Conservation (phyloP, 2,329 filamentous ascomycete genomes). For the Trichoderma gracile region DNA sequence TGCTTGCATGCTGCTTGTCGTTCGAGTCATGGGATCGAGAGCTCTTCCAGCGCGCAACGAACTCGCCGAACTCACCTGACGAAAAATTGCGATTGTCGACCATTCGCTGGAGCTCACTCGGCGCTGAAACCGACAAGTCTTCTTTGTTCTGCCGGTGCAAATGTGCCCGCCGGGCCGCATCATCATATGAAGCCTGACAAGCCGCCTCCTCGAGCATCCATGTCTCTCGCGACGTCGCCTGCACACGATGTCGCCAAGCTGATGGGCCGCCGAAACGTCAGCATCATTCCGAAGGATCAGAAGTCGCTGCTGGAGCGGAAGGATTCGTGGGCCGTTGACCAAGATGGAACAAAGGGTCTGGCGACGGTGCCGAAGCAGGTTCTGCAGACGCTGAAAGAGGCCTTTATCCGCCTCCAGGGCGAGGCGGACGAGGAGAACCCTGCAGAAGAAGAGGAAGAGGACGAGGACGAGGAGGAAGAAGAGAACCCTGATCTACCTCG, state of each 20-base stretch:
- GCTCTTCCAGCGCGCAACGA: conserved; percentile 9
- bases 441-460: neutral
- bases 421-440: conserved; percentile 14
- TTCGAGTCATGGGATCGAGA: conserved; percentile 19
- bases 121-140: neutral
- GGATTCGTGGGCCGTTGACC: conserved; percentile 42
- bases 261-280: conserved; percentile 34
- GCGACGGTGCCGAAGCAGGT: conserved; percentile 42
- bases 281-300: conserved; percentile 44
- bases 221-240: conserved; percentile 34
- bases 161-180: conserved; percentile 3
- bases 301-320: conserved; percentile 38
- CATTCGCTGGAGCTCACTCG: neutral
- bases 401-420: conserved; percentile 27
- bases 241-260: conserved; percentile 31
- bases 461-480: neutral
- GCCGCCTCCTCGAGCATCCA: conserved; percentile 6
- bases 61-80: neutral
- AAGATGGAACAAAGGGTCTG: conserved; percentile 31
- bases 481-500: neutral
- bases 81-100: neutral
- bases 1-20: neutral
- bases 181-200: neutral
- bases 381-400: conserved; percentile 36
- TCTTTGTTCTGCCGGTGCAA: neutral